Conservation (phyloP, 305 asterid species). For the Fraxinus nigra region DNA sequence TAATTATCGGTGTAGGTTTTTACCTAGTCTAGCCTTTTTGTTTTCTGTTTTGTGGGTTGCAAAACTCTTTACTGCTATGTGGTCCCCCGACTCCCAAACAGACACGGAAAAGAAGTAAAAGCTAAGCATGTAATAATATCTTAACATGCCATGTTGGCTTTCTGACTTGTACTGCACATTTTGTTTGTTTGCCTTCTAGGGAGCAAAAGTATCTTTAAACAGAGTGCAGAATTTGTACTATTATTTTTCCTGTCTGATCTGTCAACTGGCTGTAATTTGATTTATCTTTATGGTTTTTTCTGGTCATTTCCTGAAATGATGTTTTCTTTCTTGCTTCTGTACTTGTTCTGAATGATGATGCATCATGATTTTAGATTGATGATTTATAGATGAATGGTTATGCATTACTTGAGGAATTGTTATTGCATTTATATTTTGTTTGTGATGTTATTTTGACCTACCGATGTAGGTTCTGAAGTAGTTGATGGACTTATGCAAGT, state of each 20-base stretch:
- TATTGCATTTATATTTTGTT: conserved; percentile 14
- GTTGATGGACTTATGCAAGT: conserved; percentile 98
- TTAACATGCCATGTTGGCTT: background rate
- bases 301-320: conserved; percentile 7
- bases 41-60: background rate
- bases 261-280: background rate
- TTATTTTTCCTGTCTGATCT: background rate
- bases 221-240: background rate
- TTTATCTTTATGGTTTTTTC: conserved; percentile 3
- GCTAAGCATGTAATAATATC: background rate
- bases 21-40: background rate
- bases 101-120: background rate
- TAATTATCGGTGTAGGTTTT: background rate
- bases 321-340: conserved; percentile 6
- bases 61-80: background rate
- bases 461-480: conserved; percentile 74
- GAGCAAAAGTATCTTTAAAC: background rate
- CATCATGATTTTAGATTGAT: conserved; percentile 2
- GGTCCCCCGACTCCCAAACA: background rate
- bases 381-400: conserved; percentile 3
- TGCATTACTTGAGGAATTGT: conserved; percentile 9
- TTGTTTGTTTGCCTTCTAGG: background rate
- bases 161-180: background rate
- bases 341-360: conserved; percentile 8
- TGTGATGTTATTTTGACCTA: conserved; percentile 20